phyloP scores from a whole-genome alignment of 768 basidiomycete species.

The Amanita polypyramis region DNA sequence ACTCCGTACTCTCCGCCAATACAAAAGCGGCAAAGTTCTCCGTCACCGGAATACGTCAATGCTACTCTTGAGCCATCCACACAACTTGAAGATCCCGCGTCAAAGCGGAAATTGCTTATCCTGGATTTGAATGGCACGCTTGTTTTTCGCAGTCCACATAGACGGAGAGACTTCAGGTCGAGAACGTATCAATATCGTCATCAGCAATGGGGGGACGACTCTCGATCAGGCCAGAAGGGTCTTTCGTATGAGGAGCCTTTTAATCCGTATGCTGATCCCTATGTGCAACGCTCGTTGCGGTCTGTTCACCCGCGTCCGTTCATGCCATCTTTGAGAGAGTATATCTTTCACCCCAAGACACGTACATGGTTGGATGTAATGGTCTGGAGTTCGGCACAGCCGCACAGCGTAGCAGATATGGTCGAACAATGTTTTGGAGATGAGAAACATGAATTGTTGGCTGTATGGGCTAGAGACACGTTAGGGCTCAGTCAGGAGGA shows the following conservation, averaged over 20 bases:
- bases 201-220: neutral
- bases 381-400: constrained; percentile 86
- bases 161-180: constrained; percentile 8
- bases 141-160: constrained; percentile 43
- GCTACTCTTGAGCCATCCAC: constrained; percentile 20
- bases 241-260: neutral
- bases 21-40: neutral
- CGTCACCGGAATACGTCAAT: constrained; percentile 19
- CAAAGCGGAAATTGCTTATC: constrained; percentile 52
- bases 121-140: constrained; percentile 73
- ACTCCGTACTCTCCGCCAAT: neutral
- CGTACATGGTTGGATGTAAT: constrained; percentile 67
- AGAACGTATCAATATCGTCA: neutral
- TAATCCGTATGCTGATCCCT: constrained; percentile 17
- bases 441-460: constrained; percentile 32
- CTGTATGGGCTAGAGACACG: constrained; percentile 74
- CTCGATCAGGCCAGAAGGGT: neutral
- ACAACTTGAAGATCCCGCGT: constrained; percentile 15
- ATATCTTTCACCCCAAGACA: constrained; percentile 54
- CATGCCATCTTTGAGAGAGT: constrained; percentile 46
- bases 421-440: constrained; percentile 48
- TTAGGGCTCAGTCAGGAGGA: constrained; percentile 50
- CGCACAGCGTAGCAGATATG: constrained; percentile 71
- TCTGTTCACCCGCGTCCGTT: constrained; percentile 54
- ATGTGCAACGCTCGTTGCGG: constrained; percentile 21